Conservation (phyloP, 2,329 filamentous ascomycete genomes). For the Verticillium nonalfalfae region DNA sequence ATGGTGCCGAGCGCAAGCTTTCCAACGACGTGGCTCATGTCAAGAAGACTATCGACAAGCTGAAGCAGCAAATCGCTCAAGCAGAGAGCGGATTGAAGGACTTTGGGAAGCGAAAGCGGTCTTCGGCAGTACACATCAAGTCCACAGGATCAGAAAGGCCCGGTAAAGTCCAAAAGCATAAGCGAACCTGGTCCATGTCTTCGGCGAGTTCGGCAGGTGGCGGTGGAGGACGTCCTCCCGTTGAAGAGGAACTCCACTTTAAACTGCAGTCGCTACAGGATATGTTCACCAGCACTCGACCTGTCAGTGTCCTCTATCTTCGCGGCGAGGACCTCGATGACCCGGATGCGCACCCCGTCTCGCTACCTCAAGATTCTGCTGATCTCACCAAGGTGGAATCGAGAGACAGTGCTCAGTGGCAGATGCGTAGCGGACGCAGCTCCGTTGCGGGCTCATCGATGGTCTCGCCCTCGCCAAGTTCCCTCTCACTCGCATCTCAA, state of each 20-base stretch:
- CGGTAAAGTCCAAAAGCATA: conserved; percentile 84
- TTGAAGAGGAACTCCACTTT: conserved; percentile 71
- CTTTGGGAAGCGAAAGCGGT: conserved; percentile 57
- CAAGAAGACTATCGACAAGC: conserved; percentile 93
- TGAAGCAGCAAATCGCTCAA: conserved; percentile 89
- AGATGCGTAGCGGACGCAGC: conserved; percentile 44
- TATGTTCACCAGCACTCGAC: conserved; percentile 81
- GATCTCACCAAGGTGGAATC: conserved; percentile 50
- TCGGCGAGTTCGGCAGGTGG: conserved; percentile 61
- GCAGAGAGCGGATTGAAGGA: conserved; percentile 62
- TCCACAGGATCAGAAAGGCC: conserved; percentile 48
- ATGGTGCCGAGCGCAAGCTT: conserved; percentile 89
- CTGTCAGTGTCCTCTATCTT: conserved; percentile 71
- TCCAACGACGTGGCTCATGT: conserved; percentile 93
- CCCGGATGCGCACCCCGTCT: conserved; percentile 71
- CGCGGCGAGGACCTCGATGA: conserved; percentile 74
- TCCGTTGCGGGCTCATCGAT: conserved; percentile 56
- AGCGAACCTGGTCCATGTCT: conserved; percentile 91
- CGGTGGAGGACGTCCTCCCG: conserved; percentile 34
- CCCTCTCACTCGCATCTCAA: conserved; percentile 55
- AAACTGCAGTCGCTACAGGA: conserved; percentile 76
- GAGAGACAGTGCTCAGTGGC: conserved; percentile 43
- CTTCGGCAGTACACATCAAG: conserved; percentile 37
- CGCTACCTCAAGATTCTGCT: conserved; percentile 60
- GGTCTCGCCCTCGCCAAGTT: conserved; percentile 62